These are phyloP conservation scores for Cryptosporidium sp. DNA, from an alignment of 169 alveolate genomes.

Conservation along the genomic window DNA sequence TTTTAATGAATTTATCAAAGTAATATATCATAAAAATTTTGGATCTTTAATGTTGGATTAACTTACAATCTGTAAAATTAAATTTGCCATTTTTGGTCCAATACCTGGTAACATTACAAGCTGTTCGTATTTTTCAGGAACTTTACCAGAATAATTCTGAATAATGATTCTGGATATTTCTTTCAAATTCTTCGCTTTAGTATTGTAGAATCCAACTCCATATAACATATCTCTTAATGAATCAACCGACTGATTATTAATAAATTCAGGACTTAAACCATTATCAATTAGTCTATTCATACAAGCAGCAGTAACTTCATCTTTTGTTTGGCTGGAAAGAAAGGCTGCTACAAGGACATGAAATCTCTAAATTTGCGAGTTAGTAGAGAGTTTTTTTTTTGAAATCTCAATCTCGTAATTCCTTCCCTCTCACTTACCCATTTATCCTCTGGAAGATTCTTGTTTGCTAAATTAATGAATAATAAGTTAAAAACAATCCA, in stretches of 20 bases:
- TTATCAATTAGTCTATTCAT: constrained; percentile 82
- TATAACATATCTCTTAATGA: constrained; percentile 87
- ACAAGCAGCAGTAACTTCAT: constrained; percentile 85
- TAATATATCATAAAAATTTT: not conserved
- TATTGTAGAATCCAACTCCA: constrained; percentile 94
- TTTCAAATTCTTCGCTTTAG: constrained; percentile 92
- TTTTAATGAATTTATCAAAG: not conserved
- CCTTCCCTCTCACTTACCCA: constrained; percentile 35
- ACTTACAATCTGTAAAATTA: constrained; percentile 90
- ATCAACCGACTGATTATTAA: constrained; percentile 81
- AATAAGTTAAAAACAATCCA: not conserved
- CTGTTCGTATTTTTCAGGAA: constrained; percentile 90
- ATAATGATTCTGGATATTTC: constrained; percentile 86
- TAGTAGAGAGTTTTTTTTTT: not conserved
- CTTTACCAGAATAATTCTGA: constrained; percentile 88
- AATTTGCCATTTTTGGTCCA: constrained; percentile 95
- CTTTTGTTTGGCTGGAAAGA: constrained; percentile 90
- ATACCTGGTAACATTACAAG: constrained; percentile 92
- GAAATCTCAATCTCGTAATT: not conserved
- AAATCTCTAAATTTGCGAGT: constrained; percentile 78
- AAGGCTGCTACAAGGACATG: constrained; percentile 87
- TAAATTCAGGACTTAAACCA: constrained; percentile 84
- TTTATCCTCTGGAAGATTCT: constrained; percentile 38
- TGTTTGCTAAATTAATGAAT: constrained; percentile 17
- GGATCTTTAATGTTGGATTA: not conserved